Conservation (phyloP, 1,284 basidiomycete genomes). For the Apiotrichum brassicae region DNA sequence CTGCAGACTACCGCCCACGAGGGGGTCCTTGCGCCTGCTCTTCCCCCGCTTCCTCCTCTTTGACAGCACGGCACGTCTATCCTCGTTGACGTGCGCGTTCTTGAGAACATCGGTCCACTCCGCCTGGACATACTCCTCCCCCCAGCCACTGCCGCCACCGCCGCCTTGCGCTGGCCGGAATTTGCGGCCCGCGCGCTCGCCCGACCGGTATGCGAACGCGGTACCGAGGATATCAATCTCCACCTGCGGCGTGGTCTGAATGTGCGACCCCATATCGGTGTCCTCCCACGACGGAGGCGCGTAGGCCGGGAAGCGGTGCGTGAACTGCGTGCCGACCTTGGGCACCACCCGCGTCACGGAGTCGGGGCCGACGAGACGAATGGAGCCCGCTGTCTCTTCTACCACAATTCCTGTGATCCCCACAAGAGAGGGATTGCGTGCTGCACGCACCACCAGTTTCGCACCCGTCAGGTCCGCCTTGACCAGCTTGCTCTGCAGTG, state of each 20-base stretch:
- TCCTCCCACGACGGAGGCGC: conserved; percentile 11
- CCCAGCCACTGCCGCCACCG: conserved; percentile 41
- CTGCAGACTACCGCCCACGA: conserved; percentile 27
- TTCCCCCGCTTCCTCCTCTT: conserved; percentile 28
- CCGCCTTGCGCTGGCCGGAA: conserved; percentile 42
- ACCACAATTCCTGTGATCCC: conserved; percentile 46
- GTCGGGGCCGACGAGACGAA: conserved; percentile 42
- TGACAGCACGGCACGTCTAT: background rate
- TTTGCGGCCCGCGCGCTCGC: conserved; percentile 48
- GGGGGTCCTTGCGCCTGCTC: conserved; percentile 39
- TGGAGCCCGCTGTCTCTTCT: conserved; percentile 49
- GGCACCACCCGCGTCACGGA: conserved; percentile 41
- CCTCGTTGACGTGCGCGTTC: conserved; percentile 3
- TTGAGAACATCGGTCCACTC: conserved; percentile 21
- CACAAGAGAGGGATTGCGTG: conserved; percentile 38
- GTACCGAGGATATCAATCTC: conserved; percentile 46
- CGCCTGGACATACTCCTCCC: conserved; percentile 36
- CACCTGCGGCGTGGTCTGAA: conserved; percentile 30
- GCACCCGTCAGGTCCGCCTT: conserved; percentile 51
- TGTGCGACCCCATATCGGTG: conserved; percentile 13
- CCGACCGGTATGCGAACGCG: conserved; percentile 45
- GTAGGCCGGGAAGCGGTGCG: conserved; percentile 43
- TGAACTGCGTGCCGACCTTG: conserved; percentile 46
- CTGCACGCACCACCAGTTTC: conserved; percentile 25
- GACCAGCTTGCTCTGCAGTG: conserved; percentile 39